These are phyloP conservation scores for Juglanconis sp. DNA, from an alignment of 2,329 filamentous ascomycete species.

Conservation along the genomic window DNA sequence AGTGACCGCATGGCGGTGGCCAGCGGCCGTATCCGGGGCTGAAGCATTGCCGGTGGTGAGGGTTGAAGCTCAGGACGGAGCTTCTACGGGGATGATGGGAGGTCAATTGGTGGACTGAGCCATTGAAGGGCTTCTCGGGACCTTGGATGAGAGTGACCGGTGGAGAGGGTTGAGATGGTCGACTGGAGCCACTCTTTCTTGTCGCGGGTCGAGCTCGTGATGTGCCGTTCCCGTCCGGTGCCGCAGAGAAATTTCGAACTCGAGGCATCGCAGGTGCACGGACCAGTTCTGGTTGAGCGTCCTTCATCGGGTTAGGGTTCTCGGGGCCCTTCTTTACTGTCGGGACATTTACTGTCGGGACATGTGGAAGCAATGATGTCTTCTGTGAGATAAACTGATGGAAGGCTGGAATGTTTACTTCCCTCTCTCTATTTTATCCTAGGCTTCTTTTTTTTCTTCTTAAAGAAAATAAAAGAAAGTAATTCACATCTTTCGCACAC, in stretches of 20 bases:
- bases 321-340: no score
- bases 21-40: conserved; percentile 59
- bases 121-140: conserved; percentile 3
- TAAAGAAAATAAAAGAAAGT: no score
- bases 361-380: no score
- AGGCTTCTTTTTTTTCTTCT: no score
- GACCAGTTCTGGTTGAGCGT: not conserved
- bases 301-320: not conserved
- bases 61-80: conserved; percentile 9
- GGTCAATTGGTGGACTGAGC: conserved; percentile 10
- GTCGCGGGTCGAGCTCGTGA: not conserved
- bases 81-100: conserved; percentile 8
- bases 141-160: conserved; percentile 2
- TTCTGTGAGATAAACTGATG: no score
- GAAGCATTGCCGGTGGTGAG: conserved; percentile 51
- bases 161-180: not conserved
- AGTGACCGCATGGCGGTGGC: conserved; percentile 22
- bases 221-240: not conserved
- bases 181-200: conserved; percentile 1
- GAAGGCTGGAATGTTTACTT: no score
- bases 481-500: no score
- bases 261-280: conserved; percentile 10
- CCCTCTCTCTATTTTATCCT: no score
- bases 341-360: no score
- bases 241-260: conserved; percentile 15